These are phyloP conservation scores for Musa troglodytarum DNA, from an alignment of 176 grass and related monocot species.

Conservation along the genomic window DNA sequence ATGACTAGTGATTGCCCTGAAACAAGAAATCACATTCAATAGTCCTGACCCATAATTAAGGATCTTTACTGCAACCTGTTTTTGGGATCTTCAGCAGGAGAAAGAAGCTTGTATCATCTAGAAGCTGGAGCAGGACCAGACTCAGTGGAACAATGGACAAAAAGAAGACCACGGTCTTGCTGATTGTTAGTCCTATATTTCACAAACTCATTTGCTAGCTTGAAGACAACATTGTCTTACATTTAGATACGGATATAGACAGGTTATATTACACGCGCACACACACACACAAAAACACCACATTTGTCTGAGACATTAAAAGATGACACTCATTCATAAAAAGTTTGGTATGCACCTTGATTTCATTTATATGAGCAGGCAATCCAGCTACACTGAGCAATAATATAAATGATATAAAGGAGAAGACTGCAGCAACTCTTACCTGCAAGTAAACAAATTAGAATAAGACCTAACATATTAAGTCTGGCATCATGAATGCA, in stretches of 20 bases:
- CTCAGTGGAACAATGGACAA: not conserved
- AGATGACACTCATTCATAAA: too few relatives aligned
- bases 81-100: too few relatives aligned
- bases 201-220: too few relatives aligned
- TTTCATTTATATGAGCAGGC: conserved; percentile 74
- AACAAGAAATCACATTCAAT: not conserved
- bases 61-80: not conserved
- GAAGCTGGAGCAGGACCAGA: too few relatives aligned
- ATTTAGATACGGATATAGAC: not conserved
- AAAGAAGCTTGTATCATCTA: too few relatives aligned
- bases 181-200: too few relatives aligned
- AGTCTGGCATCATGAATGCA: not conserved
- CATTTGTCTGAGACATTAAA: not conserved
- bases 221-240: not conserved
- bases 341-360: conserved; percentile 44
- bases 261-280: too few relatives aligned
- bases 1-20: not conserved
- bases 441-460: conserved; percentile 40
- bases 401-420: conserved; percentile 68
- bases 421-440: conserved; percentile 72
- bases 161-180: not conserved
- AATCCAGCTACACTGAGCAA: conserved; percentile 86
- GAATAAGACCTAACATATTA: not conserved
- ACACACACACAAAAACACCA: not conserved
- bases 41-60: not conserved